A percentile compares a stretch with the other conserved stretches of the same genome.
These are phyloP conservation scores for Tuber magnatum DNA, from an alignment of 495 filamentous ascomycete genomes.

Conservation along the genomic window DNA sequence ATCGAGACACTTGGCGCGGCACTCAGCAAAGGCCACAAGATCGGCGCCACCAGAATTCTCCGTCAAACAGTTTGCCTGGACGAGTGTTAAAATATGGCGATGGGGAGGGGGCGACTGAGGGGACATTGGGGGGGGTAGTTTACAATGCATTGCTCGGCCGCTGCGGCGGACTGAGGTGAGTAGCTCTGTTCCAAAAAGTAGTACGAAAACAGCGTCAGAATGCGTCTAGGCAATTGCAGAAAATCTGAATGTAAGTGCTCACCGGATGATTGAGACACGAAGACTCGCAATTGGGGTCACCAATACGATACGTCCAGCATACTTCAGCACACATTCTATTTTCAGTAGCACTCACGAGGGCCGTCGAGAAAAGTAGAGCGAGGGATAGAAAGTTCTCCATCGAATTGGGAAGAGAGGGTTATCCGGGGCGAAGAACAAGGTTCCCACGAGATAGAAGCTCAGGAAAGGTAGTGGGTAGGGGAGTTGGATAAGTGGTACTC, in stretches of 20 bases:
- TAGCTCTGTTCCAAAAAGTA: background rate
- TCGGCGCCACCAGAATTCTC: slow-evolving; percentile 3
- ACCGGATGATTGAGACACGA: background rate
- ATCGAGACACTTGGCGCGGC: slow-evolving; percentile 19
- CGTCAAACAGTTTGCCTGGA: background rate
- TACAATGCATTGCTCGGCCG: background rate
- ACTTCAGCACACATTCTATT: slow-evolving; percentile 21
- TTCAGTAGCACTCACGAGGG: slow-evolving; percentile 19
- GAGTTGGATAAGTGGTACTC: background rate
- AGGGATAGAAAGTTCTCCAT: slow-evolving; percentile 13
- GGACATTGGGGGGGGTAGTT: background rate
- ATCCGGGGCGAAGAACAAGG: background rate
- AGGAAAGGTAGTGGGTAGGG: background rate
- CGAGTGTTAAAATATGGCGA: background rate
- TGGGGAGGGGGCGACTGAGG: background rate
- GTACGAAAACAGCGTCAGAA: background rate
- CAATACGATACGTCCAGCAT: slow-evolving; percentile 24
- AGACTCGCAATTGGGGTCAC: slow-evolving; percentile 16
- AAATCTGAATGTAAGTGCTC: background rate
- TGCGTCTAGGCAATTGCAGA: background rate
- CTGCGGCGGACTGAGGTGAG: background rate
- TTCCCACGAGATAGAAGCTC: background rate
- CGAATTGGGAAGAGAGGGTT: background rate
- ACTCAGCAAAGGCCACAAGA: slow-evolving; percentile 21
- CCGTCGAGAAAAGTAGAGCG: slow-evolving; percentile 1